These are phyloP conservation scores for Canariomyces notabilis DNA, from an alignment of 2,329 filamentous ascomycete species.

Conservation along the genomic window DNA sequence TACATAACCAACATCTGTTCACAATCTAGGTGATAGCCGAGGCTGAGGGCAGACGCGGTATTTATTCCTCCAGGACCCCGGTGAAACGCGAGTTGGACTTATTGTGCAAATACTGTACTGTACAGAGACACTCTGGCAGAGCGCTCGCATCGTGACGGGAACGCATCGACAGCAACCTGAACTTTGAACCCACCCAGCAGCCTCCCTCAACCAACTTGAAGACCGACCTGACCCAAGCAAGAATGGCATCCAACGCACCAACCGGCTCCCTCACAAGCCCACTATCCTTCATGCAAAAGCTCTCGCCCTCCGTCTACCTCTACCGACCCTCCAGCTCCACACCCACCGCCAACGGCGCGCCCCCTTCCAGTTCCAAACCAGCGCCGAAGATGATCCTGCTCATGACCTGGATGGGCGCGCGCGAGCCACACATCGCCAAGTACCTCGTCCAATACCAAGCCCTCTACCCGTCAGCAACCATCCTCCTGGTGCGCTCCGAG, in stretches of 20 bases:
- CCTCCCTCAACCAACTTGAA: too few species aligned
- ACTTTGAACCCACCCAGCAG: too few species aligned
- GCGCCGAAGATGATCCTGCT: constrained; percentile 30
- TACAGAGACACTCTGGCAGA: too few species aligned
- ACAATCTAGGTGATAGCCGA: too few species aligned
- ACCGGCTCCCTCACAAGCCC: constrained; percentile 18
- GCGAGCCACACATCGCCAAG: constrained; percentile 31
- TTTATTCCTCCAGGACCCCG: too few species aligned
- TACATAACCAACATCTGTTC: too few species aligned
- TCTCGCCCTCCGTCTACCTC: constrained; percentile 36
- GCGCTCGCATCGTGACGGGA: too few species aligned
- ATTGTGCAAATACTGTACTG: too few species aligned
- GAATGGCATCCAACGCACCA: constrained; percentile 28
- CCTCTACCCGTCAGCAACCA: constrained; percentile 28
- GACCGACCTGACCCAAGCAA: too few species aligned
- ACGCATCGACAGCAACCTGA: too few species aligned
- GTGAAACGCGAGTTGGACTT: too few species aligned
- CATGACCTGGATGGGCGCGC: constrained; percentile 32
- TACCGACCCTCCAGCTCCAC: constrained; percentile 29
- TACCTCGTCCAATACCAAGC: constrained; percentile 30
- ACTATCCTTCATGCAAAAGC: constrained; percentile 35
- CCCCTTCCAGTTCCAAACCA: neutral
- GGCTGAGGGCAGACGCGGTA: too few species aligned
- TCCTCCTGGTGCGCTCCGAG: constrained; percentile 29
- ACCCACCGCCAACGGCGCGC: neutral